These are phyloP conservation scores for Glycine tomentella DNA, from an alignment of 306 rosid genomes.

Conservation along the genomic window DNA sequence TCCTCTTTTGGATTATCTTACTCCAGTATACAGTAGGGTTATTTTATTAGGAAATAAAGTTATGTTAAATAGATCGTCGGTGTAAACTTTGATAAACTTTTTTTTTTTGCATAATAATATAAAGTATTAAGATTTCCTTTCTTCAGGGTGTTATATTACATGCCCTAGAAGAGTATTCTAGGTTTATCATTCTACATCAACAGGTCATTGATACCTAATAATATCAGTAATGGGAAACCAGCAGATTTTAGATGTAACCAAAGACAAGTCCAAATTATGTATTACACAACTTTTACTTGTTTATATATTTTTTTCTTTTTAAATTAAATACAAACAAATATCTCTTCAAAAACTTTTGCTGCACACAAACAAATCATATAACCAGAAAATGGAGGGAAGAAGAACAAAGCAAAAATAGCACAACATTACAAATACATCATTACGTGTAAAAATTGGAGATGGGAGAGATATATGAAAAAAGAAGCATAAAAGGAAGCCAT, in stretches of 20 bases:
- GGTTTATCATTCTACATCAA: too few species aligned
- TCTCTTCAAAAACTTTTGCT: neutral
- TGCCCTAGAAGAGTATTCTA: too few species aligned
- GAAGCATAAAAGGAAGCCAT: slow-evolving; percentile 21
- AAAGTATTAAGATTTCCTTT: too few species aligned
- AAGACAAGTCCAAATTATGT: neutral
- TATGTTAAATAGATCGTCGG: too few species aligned
- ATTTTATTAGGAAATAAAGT: too few species aligned
- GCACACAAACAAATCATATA: neutral
- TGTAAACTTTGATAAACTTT: too few species aligned
- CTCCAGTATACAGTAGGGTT: too few species aligned
- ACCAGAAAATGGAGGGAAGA: neutral
- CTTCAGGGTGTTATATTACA: too few species aligned
- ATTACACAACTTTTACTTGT: neutral
- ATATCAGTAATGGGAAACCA: slow-evolving; percentile 8
- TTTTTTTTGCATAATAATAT: too few species aligned
- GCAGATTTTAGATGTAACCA: neutral
- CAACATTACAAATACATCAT: neutral
- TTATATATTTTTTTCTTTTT: neutral
- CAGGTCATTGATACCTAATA: too few species aligned
- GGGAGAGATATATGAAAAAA: neutral
- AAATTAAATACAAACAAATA: neutral
- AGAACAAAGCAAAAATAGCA: neutral
- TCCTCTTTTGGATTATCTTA: too few species aligned
- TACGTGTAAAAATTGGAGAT: neutral